Percentiles rank a stretch among this genome's conserved stretches.
phyloP scores from a whole-genome alignment of 495 filamentous ascomycete genomes.

The Diplogelasinospora grovesii region DNA sequence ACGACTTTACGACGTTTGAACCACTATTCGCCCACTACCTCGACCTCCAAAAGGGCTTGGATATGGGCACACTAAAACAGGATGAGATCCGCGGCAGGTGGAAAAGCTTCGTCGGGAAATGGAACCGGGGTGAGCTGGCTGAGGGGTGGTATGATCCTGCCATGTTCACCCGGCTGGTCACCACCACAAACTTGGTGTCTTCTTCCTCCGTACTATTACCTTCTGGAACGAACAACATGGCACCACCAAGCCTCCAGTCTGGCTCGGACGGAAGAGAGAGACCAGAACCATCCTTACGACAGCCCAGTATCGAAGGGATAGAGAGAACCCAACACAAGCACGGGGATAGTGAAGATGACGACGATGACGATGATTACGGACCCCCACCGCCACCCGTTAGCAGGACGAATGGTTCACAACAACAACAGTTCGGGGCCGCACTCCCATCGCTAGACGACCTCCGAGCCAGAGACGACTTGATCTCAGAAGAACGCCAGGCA shows the following conservation, averaged over 20 bases:
- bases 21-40: constrained; percentile 81
- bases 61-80: constrained; percentile 57
- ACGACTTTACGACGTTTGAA: constrained; percentile 54
- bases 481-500: too few relatives aligned
- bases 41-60: constrained; percentile 75
- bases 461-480: too few relatives aligned
- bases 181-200: too few relatives aligned
- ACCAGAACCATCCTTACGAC: too few relatives aligned
- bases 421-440: constrained; percentile 66
- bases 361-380: constrained; percentile 62
- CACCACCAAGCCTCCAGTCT: too few relatives aligned
- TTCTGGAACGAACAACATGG: too few relatives aligned
- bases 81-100: constrained; percentile 74
- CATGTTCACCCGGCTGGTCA: constrained; percentile 49
- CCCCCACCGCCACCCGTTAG: constrained; percentile 53
- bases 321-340: constrained; percentile 6
- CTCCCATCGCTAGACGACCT: constrained; percentile 74
- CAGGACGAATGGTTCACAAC: background rate
- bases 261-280: too few relatives aligned
- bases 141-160: constrained; percentile 89
- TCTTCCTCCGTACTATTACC: too few relatives aligned
- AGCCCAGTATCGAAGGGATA: constrained; percentile 1
- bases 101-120: constrained; percentile 89
- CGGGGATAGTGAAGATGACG: constrained; percentile 47
- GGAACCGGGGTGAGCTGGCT: constrained; percentile 90